A percentile compares a stretch with the other conserved stretches of the same genome.
Evolutionary conservation across 2,329 filamentous ascomycete species (phyloP).

Genomic region (Phymatotrichopsis omnivora): DNA sequence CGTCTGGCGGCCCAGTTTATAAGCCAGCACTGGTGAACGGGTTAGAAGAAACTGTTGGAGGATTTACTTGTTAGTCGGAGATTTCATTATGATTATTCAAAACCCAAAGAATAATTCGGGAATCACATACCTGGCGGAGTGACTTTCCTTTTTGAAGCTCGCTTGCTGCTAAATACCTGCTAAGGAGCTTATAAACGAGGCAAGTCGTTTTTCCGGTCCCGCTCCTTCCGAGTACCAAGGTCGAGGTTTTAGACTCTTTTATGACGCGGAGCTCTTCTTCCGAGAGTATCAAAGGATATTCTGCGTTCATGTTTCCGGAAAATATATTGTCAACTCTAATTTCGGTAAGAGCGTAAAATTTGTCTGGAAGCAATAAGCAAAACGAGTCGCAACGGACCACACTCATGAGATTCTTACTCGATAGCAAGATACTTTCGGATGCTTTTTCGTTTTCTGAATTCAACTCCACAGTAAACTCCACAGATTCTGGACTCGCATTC

Average conservation of each 20-base stretch:
- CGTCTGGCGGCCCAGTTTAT: too few species aligned
- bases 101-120: background rate
- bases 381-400: too few species aligned
- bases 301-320: background rate
- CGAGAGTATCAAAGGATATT: conserved; percentile 14
- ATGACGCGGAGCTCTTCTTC: conserved; percentile 18
- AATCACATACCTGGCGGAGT: conserved; percentile 13
- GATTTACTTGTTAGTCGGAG: background rate
- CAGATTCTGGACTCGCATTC: too few species aligned
- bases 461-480: too few species aligned
- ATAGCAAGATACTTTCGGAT: too few species aligned
- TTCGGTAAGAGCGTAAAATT: conserved; percentile 12
- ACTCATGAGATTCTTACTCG: too few species aligned
- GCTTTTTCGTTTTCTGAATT: too few species aligned
- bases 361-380: too few species aligned
- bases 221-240: conserved; percentile 33
- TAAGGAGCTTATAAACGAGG: conserved; percentile 32
- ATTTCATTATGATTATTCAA: background rate
- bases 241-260: conserved; percentile 29
- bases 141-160: conserved; percentile 1
- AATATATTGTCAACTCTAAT: conserved; percentile 3
- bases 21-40: background rate
- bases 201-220: conserved; percentile 35
- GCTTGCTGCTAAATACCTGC: conserved; percentile 25
- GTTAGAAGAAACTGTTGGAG: too few species aligned